Evolutionary conservation across 179 eudicot species (phyloP).

Genomic region (Patellifolia procumbens): DNA sequence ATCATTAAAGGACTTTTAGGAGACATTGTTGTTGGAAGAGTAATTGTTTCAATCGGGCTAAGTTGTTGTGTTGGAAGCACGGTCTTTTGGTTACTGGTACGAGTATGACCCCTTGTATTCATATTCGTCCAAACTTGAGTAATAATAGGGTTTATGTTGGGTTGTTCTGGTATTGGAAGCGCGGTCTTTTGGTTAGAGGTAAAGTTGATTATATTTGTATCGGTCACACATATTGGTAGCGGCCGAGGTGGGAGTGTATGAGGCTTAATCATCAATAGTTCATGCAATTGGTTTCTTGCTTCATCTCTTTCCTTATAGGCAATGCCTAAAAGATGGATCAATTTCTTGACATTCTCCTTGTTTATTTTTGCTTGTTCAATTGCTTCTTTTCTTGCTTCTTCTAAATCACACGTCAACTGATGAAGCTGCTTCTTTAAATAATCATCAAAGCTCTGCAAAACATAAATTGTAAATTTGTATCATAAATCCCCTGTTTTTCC

Average conservation of each 20-base stretch:
- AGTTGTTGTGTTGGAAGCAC: neutral
- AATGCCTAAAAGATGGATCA: constrained; percentile 6
- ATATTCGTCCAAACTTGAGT: too few relatives aligned
- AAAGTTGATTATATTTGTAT: neutral
- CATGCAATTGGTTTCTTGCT: constrained; percentile 7
- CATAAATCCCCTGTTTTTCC: neutral
- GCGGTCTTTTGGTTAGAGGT: neutral
- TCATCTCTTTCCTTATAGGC: constrained; percentile 24
- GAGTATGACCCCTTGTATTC: neutral
- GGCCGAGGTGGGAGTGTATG: neutral
- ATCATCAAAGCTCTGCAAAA: constrained; percentile 2
- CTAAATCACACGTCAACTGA: neutral
- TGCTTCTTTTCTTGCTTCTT: neutral
- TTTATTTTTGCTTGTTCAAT: constrained; percentile 3
- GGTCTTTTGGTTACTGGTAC: neutral
- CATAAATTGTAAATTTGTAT: neutral
- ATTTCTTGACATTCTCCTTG: constrained; percentile 14
- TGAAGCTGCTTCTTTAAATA: constrained; percentile 10
- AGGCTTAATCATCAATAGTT: neutral
- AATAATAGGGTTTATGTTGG: neutral
- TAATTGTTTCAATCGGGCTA: neutral
- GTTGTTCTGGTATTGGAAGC: neutral
- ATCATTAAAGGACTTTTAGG: constrained; percentile 12
- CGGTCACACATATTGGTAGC: neutral
- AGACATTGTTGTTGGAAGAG: neutral